Base-by-base conservation (phyloP, 352 stramenopile species). In the Phytophthora ohioensis region DNA sequence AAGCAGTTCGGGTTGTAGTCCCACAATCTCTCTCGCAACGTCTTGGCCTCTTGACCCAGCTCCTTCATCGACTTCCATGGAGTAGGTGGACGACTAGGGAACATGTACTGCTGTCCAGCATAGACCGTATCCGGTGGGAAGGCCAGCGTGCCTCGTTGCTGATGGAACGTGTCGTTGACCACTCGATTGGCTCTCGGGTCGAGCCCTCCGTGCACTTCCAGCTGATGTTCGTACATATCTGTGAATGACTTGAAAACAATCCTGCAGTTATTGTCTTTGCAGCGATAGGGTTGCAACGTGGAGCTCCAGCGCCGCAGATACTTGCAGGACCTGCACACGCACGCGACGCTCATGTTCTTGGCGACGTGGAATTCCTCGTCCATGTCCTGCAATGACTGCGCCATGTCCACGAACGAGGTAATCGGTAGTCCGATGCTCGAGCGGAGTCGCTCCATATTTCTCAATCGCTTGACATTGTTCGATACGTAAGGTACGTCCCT, bases 101-200 rank as follows among this genome's bases (percentile, higher is more conserved):
- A 10, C 48, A 84, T 45, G 54, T 70, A 78, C 39, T 93, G 86
- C 58, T 80, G 59, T 13, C 65, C 76, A 1, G 79, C 69, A 58
- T 87, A 93, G 10, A 93, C 84, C 2, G 82, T 92, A 52, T 73
- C 55, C 0, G 86, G 84, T 7, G 86, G 82, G 10, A 65, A 74
- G 1, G 78, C 63, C 10, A 64, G 9, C 4, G 12, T 69, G 5
- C 67, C 78, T 36, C 66, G 70, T 11, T 83, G 57, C 45, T 87
- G 75, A 11, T 71, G 64, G 32, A 75, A 82, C 21, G 82, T 48
- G 17, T 87, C 76, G 35, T 71, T 61, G 36, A 76, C 65, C n/a
- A 86, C 47, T 39, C 82, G 88, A 11, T 73, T 53, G 12, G 56
- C 45, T 61, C 63, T 63, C 12, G 81, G 67, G 39, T 77, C 67